Evolutionary conservation across 176 grass and related monocot species (phyloP), one percentile per base, ranked within the genome.

Genomic region (Pontederia crassipes): DNA sequence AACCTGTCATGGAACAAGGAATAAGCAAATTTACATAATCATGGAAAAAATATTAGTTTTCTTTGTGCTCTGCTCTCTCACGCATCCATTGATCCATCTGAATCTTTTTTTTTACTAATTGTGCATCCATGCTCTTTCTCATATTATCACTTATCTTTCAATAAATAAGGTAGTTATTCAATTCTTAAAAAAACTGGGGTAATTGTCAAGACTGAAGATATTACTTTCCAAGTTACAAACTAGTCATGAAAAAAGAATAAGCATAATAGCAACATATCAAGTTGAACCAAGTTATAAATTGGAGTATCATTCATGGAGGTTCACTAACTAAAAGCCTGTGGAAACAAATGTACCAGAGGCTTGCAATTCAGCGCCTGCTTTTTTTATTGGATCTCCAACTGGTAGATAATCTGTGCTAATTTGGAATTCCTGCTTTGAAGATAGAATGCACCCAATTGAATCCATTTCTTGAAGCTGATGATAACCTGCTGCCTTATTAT

Each of bases 361-460:
- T 64, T 81, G 78, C 12, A 75, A 40, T 69, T 81, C 78, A 4
- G 71, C 71, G 51, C 58, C 78, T 16, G 48, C 48, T 14, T 81
- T 81, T 27, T 64, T 56, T 55, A 70, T 70, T 10, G 72, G 71
- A 32, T 62, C 17, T 1, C 78, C 78, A 75, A 81, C 71, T n/a
- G 78, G 72, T 24, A 29, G 58, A 51, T 75, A 70, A 14, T 75
- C 65, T 8, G 59, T 64, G 57, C 28, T 54, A 11, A 58, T 40
- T 52, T 61, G 40, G 13, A 81, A 27, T 14, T 69, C 58, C 48
- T 81, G 78, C 49, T 49, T 32, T 46, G 78, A 81, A 46, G 64
- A 75, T 2, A 81, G 28, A 18, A 40, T 55, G 17, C 32, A 40
- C 32, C 32, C 6, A 7, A 7, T 40, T 40, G 70, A 0, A 26